These are phyloP conservation scores for Sicyos baderoa DNA, from an alignment of 306 rosid genomes.

Conservation along the genomic window DNA sequence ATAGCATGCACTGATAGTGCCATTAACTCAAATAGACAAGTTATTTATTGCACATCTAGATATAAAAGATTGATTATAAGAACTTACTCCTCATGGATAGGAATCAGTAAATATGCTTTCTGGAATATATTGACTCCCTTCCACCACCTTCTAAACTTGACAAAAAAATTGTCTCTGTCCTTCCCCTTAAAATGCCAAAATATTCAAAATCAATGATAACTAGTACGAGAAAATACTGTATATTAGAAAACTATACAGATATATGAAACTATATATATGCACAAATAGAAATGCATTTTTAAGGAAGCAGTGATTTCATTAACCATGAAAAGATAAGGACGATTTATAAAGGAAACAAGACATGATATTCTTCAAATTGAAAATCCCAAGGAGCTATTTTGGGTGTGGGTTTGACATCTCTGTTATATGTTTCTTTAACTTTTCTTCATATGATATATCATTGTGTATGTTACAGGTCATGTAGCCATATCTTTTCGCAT, in stretches of 20 bases:
- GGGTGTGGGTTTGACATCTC: neutral
- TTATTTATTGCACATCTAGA: neutral
- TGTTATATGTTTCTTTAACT: neutral
- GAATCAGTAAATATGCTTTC: constrained; percentile 83
- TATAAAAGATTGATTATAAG: neutral
- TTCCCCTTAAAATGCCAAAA: constrained; percentile 41
- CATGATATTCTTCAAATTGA: neutral
- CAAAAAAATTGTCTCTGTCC: constrained; percentile 43
- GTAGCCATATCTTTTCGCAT: neutral
- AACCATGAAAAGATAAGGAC: constrained; percentile 2
- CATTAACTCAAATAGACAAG: neutral
- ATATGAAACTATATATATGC: neutral
- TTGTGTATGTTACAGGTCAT: neutral
- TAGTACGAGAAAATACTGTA: neutral
- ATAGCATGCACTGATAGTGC: neutral
- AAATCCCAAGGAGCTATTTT: neutral
- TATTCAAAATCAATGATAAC: constrained; percentile 26
- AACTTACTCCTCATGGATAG: constrained; percentile 78
- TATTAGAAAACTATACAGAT: neutral
- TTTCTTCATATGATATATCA: neutral
- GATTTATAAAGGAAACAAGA: neutral
- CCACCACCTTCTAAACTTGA: constrained; percentile 97
- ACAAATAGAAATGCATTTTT: neutral
- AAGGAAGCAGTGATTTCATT: neutral
- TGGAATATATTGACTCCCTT: constrained; percentile 82